phyloP scores from a whole-genome alignment of 148 eudicot genomes.

The Cornus kousa region DNA sequence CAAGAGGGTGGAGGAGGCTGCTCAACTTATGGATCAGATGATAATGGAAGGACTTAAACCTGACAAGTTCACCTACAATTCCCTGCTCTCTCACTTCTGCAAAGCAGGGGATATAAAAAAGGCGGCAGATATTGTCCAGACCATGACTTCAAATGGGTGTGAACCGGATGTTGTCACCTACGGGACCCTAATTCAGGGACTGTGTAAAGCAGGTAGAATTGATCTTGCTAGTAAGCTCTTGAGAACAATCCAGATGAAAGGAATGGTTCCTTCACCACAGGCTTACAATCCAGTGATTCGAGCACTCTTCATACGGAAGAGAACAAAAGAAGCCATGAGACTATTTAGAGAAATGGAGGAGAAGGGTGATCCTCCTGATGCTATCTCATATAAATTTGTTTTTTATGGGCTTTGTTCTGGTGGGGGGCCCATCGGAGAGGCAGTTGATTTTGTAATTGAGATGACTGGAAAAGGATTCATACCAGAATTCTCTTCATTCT shows the following conservation, averaged over 20 bases:
- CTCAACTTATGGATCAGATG: constrained; percentile 91
- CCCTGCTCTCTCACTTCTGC: constrained; percentile 81
- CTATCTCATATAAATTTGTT: constrained; percentile 56
- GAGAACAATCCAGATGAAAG: constrained; percentile 77
- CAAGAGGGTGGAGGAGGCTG: constrained; percentile 69
- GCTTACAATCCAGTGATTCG: constrained; percentile 87
- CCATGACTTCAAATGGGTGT: constrained; percentile 88
- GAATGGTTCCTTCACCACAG: constrained; percentile 71
- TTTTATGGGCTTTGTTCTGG: constrained; percentile 89
- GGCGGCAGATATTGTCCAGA: constrained; percentile 90
- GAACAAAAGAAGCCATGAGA: constrained; percentile 62
- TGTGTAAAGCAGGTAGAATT: constrained; percentile 80
- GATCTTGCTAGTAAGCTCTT: constrained; percentile 77
- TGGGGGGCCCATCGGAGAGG: constrained; percentile 91
- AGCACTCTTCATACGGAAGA: constrained; percentile 57
- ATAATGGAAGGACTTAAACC: constrained; percentile 91
- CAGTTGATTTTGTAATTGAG: constrained; percentile 75
- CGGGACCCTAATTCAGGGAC: constrained; percentile 83
- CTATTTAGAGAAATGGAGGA: constrained; percentile 84
- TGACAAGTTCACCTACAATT: constrained; percentile 81
- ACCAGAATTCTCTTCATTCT: constrained; percentile 69
- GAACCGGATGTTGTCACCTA: constrained; percentile 90
- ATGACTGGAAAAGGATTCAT: constrained; percentile 63
- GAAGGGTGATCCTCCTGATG: constrained; percentile 78
- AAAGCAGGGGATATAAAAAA: constrained; percentile 74